phyloP scores from a whole-genome alignment of 805 yeast genomes.

The Maudiozyma turicensis region DNA sequence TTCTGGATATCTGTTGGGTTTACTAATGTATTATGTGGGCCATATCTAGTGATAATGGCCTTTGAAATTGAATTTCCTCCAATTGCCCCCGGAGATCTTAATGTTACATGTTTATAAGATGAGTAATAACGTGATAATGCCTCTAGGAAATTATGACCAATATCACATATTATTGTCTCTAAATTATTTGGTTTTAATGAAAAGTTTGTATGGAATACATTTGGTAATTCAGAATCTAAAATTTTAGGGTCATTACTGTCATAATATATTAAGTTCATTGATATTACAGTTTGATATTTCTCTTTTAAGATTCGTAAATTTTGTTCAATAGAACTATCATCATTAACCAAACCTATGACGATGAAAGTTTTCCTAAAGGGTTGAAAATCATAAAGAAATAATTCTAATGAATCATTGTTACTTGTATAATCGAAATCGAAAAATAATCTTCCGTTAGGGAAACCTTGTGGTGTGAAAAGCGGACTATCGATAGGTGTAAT shows the following conservation, averaged over 20 bases:
- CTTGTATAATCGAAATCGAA: slow-evolving; percentile 42
- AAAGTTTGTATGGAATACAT: slow-evolving; percentile 7
- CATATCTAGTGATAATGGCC: slow-evolving; percentile 25
- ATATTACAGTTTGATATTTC: slow-evolving; percentile 24
- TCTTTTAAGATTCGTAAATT: slow-evolving; percentile 32
- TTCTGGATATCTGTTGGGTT: slow-evolving; percentile 4
- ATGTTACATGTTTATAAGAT: slow-evolving; percentile 67
- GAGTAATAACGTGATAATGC: slow-evolving; percentile 61
- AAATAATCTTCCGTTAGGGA: slow-evolving; percentile 66
- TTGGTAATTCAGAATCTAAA: slow-evolving; percentile 1
- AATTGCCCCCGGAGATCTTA: slow-evolving; percentile 70
- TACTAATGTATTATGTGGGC: background rate
- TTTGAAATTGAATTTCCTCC: slow-evolving; percentile 39
- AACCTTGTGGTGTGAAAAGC: slow-evolving; percentile 73
- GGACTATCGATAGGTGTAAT: slow-evolving; percentile 53
- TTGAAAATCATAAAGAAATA: slow-evolving; percentile 77
- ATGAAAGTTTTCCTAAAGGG: slow-evolving; percentile 74
- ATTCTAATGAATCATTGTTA: slow-evolving; percentile 41
- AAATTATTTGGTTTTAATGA: slow-evolving; percentile 19
- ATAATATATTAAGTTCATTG: slow-evolving; percentile 21
- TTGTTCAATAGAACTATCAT: slow-evolving; percentile 15
- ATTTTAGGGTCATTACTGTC: background rate
- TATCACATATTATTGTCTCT: slow-evolving; percentile 66
- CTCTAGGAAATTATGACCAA: slow-evolving; percentile 53
- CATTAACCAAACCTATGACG: slow-evolving; percentile 39